These are phyloP conservation scores for Thielaviopsis ethacetica DNA, from an alignment of 2,329 filamentous ascomycete species.

Conservation along the genomic window DNA sequence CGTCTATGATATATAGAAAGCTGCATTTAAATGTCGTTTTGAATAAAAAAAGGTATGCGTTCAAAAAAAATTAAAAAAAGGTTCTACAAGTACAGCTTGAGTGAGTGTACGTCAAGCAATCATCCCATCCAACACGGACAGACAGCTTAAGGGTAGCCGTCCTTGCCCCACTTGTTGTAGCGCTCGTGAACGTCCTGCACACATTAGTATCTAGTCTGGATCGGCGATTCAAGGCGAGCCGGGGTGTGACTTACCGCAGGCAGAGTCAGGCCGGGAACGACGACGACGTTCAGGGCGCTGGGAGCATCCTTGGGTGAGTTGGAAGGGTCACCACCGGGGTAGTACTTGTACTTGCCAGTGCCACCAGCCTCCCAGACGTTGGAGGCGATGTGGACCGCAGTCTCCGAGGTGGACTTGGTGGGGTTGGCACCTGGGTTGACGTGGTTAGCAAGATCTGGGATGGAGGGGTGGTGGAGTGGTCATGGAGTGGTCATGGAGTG, in stretches of 20 bases:
- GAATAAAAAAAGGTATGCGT: not conserved
- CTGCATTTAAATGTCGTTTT: not conserved
- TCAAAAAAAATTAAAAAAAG: not conserved
- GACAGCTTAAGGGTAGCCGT: slow-evolving; percentile 51
- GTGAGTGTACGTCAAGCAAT: too few relatives aligned
- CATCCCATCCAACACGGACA: too few relatives aligned
- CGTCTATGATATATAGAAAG: not conserved
- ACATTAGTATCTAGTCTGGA: not conserved
- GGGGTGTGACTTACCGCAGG: slow-evolving; percentile 49
- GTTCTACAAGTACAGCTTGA: not conserved
- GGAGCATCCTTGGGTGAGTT: slow-evolving; percentile 73
- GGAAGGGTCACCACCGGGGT: slow-evolving; percentile 69
- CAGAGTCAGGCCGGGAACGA: slow-evolving; percentile 83
- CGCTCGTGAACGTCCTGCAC: slow-evolving; percentile 73
- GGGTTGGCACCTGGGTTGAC: slow-evolving; percentile 54
- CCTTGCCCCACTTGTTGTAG: slow-evolving; percentile 99
- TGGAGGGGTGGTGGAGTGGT: too few relatives aligned
- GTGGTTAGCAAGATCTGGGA: not conserved
- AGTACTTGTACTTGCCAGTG: slow-evolving; percentile 57
- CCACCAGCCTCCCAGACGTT: slow-evolving; percentile 81
- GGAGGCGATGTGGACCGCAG: slow-evolving; percentile 56
- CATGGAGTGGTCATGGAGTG: too few relatives aligned
- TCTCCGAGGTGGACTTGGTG: slow-evolving; percentile 71
- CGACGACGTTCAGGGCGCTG: slow-evolving; percentile 85
- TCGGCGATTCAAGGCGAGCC: too few relatives aligned